Evolutionary conservation across 2,329 filamentous ascomycete genomes (phyloP).

Genomic region (Emergomyces africanus): DNA sequence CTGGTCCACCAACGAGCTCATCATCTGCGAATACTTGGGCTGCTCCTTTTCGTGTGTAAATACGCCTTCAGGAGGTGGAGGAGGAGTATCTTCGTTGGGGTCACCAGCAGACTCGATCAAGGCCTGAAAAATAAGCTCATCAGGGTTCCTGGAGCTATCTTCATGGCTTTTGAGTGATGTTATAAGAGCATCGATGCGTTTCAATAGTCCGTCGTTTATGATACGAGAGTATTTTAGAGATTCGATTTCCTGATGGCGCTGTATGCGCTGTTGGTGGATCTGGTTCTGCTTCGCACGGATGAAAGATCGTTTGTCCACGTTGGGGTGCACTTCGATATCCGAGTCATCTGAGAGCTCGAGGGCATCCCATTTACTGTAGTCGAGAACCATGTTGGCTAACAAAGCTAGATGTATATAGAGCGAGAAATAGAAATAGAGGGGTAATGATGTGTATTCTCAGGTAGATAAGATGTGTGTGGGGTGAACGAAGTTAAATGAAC

Average conservation of each 20-base stretch:
- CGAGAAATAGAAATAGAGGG: neutral
- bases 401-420: constrained; percentile 6
- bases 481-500: neutral
- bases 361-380: constrained; percentile 57
- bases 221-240: constrained; percentile 80
- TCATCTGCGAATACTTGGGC: constrained; percentile 91
- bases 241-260: constrained; percentile 78
- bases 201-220: constrained; percentile 82
- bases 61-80: constrained; percentile 64
- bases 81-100: constrained; percentile 59
- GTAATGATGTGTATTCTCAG: neutral
- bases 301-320: constrained; percentile 96
- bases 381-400: constrained; percentile 39
- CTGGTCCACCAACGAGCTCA: constrained; percentile 89
- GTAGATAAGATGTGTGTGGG: neutral
- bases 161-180: constrained; percentile 62
- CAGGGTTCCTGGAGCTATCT: constrained; percentile 51
- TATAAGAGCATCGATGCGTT: constrained; percentile 70
- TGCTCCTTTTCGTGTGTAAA: constrained; percentile 61
- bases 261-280: constrained; percentile 81
- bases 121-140: constrained; percentile 75
- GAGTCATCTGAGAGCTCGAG: constrained; percentile 97
- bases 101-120: constrained; percentile 70
- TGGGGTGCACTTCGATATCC: constrained; percentile 95
- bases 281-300: constrained; percentile 97